A percentile compares a stretch with the other conserved stretches of the same genome.
Conservation (phyloP, 2,329 filamentous ascomycete genomes). For the Emericellopsis atlantica region DNA sequence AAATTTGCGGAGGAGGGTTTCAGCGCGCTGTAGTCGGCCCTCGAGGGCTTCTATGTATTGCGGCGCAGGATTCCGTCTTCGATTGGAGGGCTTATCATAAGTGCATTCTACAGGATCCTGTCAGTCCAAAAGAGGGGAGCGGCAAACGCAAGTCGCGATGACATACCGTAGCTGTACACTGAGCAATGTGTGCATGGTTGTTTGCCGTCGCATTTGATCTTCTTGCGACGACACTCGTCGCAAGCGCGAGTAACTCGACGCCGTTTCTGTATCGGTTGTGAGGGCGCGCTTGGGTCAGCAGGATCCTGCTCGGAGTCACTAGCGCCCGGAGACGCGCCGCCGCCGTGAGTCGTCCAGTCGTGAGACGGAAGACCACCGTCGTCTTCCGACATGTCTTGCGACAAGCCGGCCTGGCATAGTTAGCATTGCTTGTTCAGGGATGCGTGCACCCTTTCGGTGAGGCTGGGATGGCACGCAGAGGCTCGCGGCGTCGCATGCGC, state of each 20-base stretch:
- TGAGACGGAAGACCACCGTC: constrained; percentile 21
- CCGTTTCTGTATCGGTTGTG: constrained; percentile 58
- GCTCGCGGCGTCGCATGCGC: constrained; percentile 1
- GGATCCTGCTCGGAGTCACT: constrained; percentile 30
- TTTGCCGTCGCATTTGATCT: constrained; percentile 80
- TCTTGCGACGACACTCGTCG: constrained; percentile 73
- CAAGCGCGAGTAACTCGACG: constrained; percentile 69
- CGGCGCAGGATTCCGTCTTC: constrained; percentile 77
- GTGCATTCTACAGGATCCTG: constrained; percentile 64
- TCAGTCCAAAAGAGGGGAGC: background rate
- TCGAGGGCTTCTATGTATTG: constrained; percentile 90
- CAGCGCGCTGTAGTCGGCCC: constrained; percentile 68
- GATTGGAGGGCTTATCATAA: constrained; percentile 89
- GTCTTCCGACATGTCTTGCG: constrained; percentile 29
- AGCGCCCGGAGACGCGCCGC: constrained; percentile 25
- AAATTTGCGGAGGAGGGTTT: constrained; percentile 65
- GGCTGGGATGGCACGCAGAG: background rate
- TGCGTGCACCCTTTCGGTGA: background rate
- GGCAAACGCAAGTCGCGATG: background rate
- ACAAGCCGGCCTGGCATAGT: constrained; percentile 11
- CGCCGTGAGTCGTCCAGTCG: constrained; percentile 16
- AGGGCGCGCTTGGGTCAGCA: constrained; percentile 23
- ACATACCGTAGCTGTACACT: constrained; percentile 91
- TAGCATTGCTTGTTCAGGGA: constrained; percentile 5
- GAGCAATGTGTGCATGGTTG: constrained; percentile 92